These are phyloP conservation scores for Kodamaea sp. DNA, from an alignment of 1,139 yeast species.

Conservation along the genomic window DNA sequence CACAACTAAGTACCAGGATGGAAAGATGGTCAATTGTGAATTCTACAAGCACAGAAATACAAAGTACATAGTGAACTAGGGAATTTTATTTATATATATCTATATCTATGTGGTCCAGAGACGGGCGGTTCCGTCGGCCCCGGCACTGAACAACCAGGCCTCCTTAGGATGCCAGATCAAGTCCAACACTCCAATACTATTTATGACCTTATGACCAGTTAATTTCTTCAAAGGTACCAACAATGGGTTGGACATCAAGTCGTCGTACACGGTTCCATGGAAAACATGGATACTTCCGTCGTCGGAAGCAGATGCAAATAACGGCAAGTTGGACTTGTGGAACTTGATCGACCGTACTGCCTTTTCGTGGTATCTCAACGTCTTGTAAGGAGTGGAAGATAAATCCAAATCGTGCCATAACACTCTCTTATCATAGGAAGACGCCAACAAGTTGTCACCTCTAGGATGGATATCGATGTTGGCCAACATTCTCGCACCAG, in stretches of 20 bases:
- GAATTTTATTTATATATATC: neutral
- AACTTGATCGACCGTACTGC: conserved; percentile 88
- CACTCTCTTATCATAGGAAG: conserved; percentile 92
- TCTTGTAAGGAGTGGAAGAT: conserved; percentile 88
- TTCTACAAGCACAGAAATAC: conserved; percentile 18
- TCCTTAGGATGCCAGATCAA: conserved; percentile 97
- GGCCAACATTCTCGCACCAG: conserved; percentile 96
- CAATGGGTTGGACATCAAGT: conserved; percentile 91
- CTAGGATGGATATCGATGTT: conserved; percentile 92
- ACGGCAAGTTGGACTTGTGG: conserved; percentile 83
- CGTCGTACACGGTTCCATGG: conserved; percentile 97
- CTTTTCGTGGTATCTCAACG: conserved; percentile 89
- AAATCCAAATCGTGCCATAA: conserved; percentile 97
- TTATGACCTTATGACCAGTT: conserved; percentile 83
- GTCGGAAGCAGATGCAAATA: conserved; percentile 95
- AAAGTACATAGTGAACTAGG: conserved; percentile 7
- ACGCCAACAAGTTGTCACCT: conserved; percentile 91
- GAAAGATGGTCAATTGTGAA: conserved; percentile 17
- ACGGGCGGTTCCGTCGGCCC: conserved; percentile 96
- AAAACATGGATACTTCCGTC: conserved; percentile 92
- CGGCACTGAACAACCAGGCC: conserved; percentile 98
- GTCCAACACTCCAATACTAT: conserved; percentile 86
- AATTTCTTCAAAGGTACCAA: conserved; percentile 94
- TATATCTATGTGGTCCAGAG: conserved; percentile 77
- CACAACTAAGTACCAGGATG: conserved; percentile 21